Evolutionary conservation across 176 grass and related monocot genomes (phyloP).

Genomic region (Eremochloa ophiuroides): DNA sequence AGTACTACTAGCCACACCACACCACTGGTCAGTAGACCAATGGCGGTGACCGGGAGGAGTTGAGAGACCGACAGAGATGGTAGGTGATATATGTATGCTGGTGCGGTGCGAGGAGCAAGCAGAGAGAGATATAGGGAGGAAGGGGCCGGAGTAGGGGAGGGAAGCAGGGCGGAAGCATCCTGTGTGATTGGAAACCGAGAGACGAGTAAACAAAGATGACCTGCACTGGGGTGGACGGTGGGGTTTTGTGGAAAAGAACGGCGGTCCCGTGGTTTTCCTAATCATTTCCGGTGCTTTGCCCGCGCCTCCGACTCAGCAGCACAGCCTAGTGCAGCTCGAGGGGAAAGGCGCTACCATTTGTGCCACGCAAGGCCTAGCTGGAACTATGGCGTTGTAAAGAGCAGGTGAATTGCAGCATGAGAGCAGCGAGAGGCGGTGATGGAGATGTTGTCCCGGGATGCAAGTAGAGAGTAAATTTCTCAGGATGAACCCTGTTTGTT

Average conservation of each 20-base stretch:
- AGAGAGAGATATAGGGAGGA: neutral
- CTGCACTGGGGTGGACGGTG: too few species aligned
- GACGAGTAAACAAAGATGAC: constrained; percentile 18
- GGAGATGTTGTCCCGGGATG: neutral
- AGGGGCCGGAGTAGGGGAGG: neutral
- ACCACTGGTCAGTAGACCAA: neutral
- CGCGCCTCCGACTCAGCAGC: neutral
- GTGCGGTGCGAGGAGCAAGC: neutral
- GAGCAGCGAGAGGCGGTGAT: neutral
- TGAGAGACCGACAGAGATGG: neutral
- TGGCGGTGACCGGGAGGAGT: neutral
- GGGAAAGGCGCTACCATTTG: neutral
- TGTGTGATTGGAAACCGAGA: neutral
- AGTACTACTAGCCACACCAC: neutral
- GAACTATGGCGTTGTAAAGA: neutral
- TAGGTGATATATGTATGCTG: neutral
- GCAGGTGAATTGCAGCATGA: neutral
- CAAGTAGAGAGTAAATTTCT: constrained; percentile 4
- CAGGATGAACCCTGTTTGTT: neutral
- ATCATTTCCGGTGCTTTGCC: constrained; percentile 41
- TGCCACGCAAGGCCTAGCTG: constrained; percentile 19
- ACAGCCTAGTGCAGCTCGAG: neutral
- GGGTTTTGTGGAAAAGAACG: constrained; percentile 18
- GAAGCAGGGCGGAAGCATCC: constrained; percentile 42
- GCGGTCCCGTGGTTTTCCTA: constrained; percentile 23